Base-by-base conservation (phyloP, 2,329 filamentous ascomycete genomes). In the Nigrospora osmanthi region DNA sequence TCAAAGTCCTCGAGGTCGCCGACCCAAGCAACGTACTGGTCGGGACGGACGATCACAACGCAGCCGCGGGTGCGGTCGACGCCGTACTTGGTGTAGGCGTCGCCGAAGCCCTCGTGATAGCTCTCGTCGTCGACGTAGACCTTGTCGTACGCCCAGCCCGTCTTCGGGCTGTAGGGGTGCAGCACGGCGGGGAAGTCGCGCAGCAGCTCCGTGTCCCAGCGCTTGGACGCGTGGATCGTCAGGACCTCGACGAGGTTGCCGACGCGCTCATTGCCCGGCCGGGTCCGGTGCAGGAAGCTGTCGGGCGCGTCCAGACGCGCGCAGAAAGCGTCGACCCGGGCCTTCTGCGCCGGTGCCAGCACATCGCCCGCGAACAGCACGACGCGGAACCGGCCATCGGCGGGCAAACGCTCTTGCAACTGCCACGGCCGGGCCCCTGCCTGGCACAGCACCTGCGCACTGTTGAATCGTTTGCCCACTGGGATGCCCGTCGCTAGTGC, bases 291-390 rank as follows among this genome's bases (percentile, higher is more conserved):
- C n/a, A 51, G 43, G 38, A 56, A 55, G 1, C 65, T 66, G 1
- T 41, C 41, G 14, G 53, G 53, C 0, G 54, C 51, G 31, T 51
- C 62, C 3, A 80, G 65, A 35, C 54, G 59, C 2, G 62, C 55
- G 39, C 77, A 78, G 23, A 85, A 71, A 0, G 44, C 52, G 16
- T 71, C 56, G 3, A 80, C 63, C 5, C 70, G 67, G 0, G 59
- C 50, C 47, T 70, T 69, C 49, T 80, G 76, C 1, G 49, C 41
- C 0, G 62, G 14, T 0, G 65, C 54, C 2, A 66, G 60, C 3
- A 87, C 62, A 49, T 83, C 67, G 1, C 83, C 83, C 0, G 78
- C 71, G 51, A 87, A 85, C 2, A 87, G 62, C 1, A 83, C 60
- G 30, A 84, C 56, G 9, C 79, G 66, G 59, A 78, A 83, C 1